Percentiles rank a stretch among this genome's conserved stretches.
Evolutionary conservation across 768 basidiomycete genomes (phyloP).

Genomic region (Trametes cingulata): DNA sequence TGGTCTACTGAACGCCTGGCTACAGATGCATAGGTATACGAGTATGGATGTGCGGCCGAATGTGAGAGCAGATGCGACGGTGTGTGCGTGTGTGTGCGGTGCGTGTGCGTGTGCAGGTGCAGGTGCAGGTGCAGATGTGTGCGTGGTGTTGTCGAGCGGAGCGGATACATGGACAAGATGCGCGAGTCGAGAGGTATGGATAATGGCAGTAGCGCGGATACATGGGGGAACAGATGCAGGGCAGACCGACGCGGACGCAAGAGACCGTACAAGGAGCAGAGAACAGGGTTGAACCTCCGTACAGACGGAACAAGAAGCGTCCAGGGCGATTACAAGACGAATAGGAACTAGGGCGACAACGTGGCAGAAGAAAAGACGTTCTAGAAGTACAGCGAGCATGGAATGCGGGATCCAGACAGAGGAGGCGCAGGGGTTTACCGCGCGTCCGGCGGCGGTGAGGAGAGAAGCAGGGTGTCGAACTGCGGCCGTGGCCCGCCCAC

Average conservation of each 20-base stretch:
- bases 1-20: constrained; percentile 1
- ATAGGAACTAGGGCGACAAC: neutral
- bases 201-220: neutral
- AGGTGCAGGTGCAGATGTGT: no score
- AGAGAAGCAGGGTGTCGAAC: constrained; percentile 2
- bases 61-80: constrained; percentile 5
- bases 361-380: neutral
- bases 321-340: neutral
- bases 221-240: neutral
- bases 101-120: neutral
- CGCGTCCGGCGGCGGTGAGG: neutral
- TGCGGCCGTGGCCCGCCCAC: constrained; percentile 9
- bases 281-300: neutral
- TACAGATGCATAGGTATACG: constrained; percentile 13
- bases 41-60: constrained; percentile 8
- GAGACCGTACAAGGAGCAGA: neutral
- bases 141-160: no score
- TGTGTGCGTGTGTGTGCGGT: neutral
- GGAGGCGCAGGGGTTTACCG: neutral
- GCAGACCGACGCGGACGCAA: neutral
- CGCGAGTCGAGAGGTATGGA: neutral
- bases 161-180: neutral
- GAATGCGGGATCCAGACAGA: neutral
- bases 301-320: neutral
- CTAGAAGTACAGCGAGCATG: neutral